Evolutionary conservation across 2,329 filamentous ascomycete species (phyloP).

Genomic region (Tolypocladium cylindrosporum): DNA sequence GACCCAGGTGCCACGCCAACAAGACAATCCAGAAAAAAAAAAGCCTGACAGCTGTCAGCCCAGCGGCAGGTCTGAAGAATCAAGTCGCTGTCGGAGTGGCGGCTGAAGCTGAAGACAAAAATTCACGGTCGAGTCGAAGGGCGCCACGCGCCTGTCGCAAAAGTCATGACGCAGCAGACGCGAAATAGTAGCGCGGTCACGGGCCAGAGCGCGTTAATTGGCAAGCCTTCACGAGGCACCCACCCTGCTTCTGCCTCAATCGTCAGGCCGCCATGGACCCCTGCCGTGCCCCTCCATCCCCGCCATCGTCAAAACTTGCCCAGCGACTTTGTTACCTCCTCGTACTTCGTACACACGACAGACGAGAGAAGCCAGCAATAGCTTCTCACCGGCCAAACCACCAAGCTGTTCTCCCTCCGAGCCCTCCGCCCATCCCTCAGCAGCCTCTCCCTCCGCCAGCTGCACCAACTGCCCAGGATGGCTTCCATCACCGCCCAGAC

Average conservation of each 20-base stretch:
- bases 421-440: constrained; percentile 15
- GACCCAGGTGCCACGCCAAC: background rate
- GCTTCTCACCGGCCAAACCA: background rate
- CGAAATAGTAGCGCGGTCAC: constrained; percentile 25
- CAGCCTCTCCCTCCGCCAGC: constrained; percentile 19
- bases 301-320: constrained; percentile 1
- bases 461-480: constrained; percentile 41
- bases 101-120: background rate
- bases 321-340: background rate
- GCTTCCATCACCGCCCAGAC: constrained; percentile 54
- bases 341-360: background rate
- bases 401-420: constrained; percentile 37
- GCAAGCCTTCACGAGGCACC: background rate
- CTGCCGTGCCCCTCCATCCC: constrained; percentile 6
- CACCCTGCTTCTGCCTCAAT: background rate
- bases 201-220: constrained; percentile 12
- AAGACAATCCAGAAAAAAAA: background rate
- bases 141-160: constrained; percentile 5
- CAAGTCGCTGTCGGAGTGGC: background rate
- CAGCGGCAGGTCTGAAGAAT: background rate
- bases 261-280: background rate
- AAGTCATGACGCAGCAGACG: constrained; percentile 18
- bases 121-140: background rate
- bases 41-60: background rate
- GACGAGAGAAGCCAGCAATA: constrained; percentile 2